Conservation (phyloP, 441 rosid species). For the Gossypium davidsonii region DNA sequence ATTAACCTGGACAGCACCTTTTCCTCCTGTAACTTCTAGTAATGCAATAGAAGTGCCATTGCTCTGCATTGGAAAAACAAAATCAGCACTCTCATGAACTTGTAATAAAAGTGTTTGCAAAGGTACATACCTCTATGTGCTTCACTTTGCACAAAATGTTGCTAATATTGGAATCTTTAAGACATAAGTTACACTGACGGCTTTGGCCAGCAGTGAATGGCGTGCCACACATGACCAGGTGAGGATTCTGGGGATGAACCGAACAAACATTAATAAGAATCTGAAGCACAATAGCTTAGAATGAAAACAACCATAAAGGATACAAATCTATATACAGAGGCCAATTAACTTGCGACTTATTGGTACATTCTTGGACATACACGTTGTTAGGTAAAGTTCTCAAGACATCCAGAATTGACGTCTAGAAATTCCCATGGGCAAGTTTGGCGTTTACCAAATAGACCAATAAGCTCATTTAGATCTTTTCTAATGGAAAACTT, state of each 20-base stretch:
- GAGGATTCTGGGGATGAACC: slow-evolving; percentile 61
- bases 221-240: slow-evolving; percentile 48
- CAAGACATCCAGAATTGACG: not conserved
- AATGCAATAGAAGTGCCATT: slow-evolving; percentile 58
- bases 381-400: not conserved
- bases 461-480: not conserved
- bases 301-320: not conserved
- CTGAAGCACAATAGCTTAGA: slow-evolving; percentile 15
- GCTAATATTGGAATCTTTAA: slow-evolving; percentile 59
- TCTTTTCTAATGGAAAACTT: not conserved
- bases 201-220: slow-evolving; percentile 71
- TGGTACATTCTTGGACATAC: not conserved
- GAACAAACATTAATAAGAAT: slow-evolving; percentile 17
- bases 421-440: not conserved
- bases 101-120: not conserved
- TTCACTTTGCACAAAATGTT: slow-evolving; percentile 58
- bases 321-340: not conserved
- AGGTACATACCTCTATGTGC: slow-evolving; percentile 60
- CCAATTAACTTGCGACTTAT: not conserved
- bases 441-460: not conserved
- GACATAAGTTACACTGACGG: slow-evolving; percentile 61
- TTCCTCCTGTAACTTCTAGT: slow-evolving; percentile 71
- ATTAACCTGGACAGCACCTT: slow-evolving; percentile 84
- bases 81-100: not conserved
- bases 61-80: slow-evolving; percentile 34